phyloP scores from a whole-genome alignment of 2,329 filamentous ascomycete genomes.

The Capronia coronata region DNA sequence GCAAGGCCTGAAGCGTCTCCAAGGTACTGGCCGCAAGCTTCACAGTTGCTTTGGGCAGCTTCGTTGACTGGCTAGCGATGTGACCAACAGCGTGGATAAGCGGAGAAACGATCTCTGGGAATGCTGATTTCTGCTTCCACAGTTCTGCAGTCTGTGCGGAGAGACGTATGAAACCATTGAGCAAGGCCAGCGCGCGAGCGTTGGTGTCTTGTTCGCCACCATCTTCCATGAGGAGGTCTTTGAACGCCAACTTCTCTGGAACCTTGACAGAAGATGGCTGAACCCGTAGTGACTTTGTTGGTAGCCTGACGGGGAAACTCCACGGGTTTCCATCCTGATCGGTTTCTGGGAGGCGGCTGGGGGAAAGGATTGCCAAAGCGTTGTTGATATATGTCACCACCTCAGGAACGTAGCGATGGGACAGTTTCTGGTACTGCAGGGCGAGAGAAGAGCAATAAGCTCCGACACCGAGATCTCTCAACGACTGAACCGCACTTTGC shows the following conservation, averaged over 20 bases:
- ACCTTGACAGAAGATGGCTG: constrained; percentile 31
- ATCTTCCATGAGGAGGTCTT: constrained; percentile 10
- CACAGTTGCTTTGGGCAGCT: constrained; percentile 50
- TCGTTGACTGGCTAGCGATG: constrained; percentile 40
- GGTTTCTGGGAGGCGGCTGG: constrained; percentile 10
- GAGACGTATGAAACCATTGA: constrained; percentile 51
- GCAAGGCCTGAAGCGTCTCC: constrained; percentile 41
- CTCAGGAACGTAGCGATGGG: constrained; percentile 86
- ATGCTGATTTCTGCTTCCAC: constrained; percentile 68
- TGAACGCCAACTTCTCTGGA: constrained; percentile 52
- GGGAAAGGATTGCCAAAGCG: constrained; percentile 60
- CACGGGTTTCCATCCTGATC: constrained; percentile 13
- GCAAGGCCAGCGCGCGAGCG: constrained; percentile 10
- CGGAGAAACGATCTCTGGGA: constrained; percentile 71
- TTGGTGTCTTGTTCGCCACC: neutral
- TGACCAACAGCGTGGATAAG: constrained; percentile 54
- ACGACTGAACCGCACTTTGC: constrained; percentile 60
- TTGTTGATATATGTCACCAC: constrained; percentile 74
- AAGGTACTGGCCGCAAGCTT: constrained; percentile 31
- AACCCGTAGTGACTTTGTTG: constrained; percentile 48
- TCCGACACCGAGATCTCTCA: constrained; percentile 65
- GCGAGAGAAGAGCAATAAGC: constrained; percentile 72
- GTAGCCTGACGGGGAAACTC: constrained; percentile 27
- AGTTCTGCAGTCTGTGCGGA: constrained; percentile 62
- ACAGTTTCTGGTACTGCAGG: constrained; percentile 73